Evolutionary conservation across 345 rosid species (phyloP).

Genomic region (Streptanthus diversifolius): DNA sequence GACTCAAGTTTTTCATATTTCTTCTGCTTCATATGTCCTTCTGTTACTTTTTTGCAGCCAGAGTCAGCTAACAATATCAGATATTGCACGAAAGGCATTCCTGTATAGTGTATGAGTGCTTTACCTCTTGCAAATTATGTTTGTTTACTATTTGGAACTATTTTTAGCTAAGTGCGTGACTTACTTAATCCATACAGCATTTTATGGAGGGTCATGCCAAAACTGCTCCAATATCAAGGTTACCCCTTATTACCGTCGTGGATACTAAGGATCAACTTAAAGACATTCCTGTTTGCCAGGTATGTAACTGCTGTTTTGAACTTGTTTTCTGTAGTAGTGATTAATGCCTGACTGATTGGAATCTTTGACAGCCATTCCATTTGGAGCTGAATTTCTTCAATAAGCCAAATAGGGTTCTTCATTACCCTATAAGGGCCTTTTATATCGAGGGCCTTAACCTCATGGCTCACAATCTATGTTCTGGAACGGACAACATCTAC

Average conservation of each 20-base stretch:
- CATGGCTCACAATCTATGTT: constrained; percentile 83
- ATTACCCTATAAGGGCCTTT: constrained; percentile 90
- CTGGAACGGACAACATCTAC: constrained; percentile 74
- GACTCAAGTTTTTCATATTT: not conserved
- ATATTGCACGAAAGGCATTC: constrained; percentile 98
- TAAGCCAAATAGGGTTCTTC: constrained; percentile 88
- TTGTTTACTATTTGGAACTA: constrained; percentile 1
- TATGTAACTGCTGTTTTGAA: constrained; percentile 26
- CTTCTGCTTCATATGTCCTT: constrained; percentile 5
- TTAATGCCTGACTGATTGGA: constrained; percentile 34
- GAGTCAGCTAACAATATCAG: constrained; percentile 76
- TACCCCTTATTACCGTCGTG: constrained; percentile 74
- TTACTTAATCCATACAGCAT: constrained; percentile 54
- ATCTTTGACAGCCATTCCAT: constrained; percentile 78
- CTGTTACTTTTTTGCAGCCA: constrained; percentile 52
- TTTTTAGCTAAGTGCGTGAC: constrained; percentile 14
- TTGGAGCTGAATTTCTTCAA: constrained; percentile 97
- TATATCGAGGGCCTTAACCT: constrained; percentile 80
- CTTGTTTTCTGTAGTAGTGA: constrained; percentile 17
- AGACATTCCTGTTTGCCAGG: constrained; percentile 92
- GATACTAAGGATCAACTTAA: constrained; percentile 71
- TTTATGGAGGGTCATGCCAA: constrained; percentile 98
- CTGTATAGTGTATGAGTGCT: constrained; percentile 74
- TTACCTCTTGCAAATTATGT: constrained; percentile 5
- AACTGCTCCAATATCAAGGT: constrained; percentile 85